phyloP scores from a whole-genome alignment of 176 grass and related monocot genomes.

The Microstegium vimineum region DNA sequence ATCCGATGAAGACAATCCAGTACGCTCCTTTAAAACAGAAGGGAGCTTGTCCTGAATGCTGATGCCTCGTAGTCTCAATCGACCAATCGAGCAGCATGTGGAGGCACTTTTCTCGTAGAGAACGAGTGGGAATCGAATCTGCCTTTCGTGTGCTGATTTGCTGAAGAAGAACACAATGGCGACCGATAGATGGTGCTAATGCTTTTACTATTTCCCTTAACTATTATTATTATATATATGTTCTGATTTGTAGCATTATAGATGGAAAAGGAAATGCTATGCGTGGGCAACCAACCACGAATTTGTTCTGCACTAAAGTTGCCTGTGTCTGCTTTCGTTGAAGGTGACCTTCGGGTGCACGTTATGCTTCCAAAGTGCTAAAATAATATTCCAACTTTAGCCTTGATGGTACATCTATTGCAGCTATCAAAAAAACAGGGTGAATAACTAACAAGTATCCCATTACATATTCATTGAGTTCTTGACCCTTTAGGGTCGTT shows the following conservation, averaged over 20 bases:
- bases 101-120: background rate
- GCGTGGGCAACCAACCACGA: background rate
- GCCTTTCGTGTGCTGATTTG: background rate
- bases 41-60: background rate
- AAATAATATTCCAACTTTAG: background rate
- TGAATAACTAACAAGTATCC: too few species aligned
- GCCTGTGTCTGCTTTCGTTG: background rate
- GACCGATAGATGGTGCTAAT: background rate
- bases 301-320: background rate
- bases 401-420: too few species aligned
- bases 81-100: background rate
- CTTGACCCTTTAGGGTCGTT: too few species aligned
- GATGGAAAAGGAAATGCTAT: background rate
- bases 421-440: too few species aligned
- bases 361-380: background rate
- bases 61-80: background rate
- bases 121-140: conserved; percentile 9
- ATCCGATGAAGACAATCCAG: background rate
- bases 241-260: background rate
- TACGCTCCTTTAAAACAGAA: background rate
- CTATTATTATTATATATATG: background rate
- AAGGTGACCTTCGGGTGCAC: background rate
- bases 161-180: conserved; percentile 1
- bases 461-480: too few species aligned
- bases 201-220: background rate